Evolutionary conservation across 805 yeast species (phyloP).

Genomic region (Ogataea minuta): DNA sequence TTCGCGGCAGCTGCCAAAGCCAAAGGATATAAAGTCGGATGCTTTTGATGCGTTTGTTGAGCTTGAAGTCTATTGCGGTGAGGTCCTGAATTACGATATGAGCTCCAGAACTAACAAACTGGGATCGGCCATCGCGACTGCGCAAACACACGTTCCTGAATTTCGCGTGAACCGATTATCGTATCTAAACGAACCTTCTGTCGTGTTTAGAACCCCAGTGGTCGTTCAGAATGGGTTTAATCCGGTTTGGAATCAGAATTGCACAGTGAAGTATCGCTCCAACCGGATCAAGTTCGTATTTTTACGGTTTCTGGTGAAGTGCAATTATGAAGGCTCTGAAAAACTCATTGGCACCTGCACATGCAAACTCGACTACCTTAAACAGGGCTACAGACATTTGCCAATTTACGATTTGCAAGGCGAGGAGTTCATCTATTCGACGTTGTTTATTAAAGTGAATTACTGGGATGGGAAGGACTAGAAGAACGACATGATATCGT

Average conservation of each 20-base stretch:
- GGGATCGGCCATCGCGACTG: conserved; percentile 13
- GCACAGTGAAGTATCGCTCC: conserved; percentile 40
- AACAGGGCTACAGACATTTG: conserved; percentile 78
- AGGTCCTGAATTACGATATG: conserved; percentile 16
- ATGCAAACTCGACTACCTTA: conserved; percentile 58
- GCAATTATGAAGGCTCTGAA: conserved; percentile 24
- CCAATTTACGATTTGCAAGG: conserved; percentile 78
- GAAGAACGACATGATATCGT: conserved; percentile 34
- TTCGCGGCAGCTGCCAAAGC: conserved; percentile 82
- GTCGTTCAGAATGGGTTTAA: conserved; percentile 77
- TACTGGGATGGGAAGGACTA: conserved; percentile 16
- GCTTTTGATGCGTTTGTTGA: conserved; percentile 60
- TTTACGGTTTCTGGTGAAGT: conserved; percentile 49
- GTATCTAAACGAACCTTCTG: conserved; percentile 18
- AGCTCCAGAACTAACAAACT: conserved; percentile 1
- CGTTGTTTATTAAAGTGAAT: conserved; percentile 41
- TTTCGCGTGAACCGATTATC: conserved; percentile 2
- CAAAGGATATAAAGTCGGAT: conserved; percentile 46
- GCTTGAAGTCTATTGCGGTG: conserved; percentile 55
- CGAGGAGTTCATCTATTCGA: conserved; percentile 60
- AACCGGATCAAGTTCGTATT: conserved; percentile 50
- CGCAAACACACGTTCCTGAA: not conserved
- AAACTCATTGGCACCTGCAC: conserved; percentile 57
- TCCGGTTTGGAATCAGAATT: conserved; percentile 72
- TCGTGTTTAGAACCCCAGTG: conserved; percentile 31